Evolutionary conservation across 495 filamentous ascomycete species (phyloP).

Genomic region (Aspergillus incahuasiensis): DNA sequence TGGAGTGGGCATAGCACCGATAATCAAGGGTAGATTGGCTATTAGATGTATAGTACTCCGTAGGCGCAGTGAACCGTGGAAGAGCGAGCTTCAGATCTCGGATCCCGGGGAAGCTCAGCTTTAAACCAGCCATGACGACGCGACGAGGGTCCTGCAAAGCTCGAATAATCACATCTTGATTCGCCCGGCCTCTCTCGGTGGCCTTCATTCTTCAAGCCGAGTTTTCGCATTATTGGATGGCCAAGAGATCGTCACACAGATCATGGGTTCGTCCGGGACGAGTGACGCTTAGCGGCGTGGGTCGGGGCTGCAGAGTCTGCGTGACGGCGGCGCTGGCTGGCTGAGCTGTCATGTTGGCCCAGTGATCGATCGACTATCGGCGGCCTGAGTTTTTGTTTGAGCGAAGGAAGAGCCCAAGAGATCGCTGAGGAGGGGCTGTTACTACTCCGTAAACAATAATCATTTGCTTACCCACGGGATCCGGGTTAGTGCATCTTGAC

Average conservation of each 20-base stretch:
- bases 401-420: too few species aligned
- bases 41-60: not conserved
- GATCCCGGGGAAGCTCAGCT: not conserved
- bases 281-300: slow-evolving; percentile 2
- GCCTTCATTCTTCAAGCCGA: not conserved
- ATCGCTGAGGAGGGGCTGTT: not conserved
- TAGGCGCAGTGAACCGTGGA: not conserved
- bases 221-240: not conserved
- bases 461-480: too few species aligned
- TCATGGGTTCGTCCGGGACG: slow-evolving; percentile 22
- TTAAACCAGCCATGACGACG: slow-evolving; percentile 10
- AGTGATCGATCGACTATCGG: not conserved
- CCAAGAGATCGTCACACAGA: slow-evolving; percentile 23
- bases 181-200: slow-evolving; percentile 5
- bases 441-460: too few species aligned
- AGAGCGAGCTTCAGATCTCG: not conserved
- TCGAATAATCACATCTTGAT: not conserved
- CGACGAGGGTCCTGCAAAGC: not conserved
- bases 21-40: not conserved
- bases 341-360: not conserved
- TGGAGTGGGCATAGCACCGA: slow-evolving; percentile 40
- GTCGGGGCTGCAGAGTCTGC: not conserved
- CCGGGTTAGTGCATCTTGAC: too few species aligned
- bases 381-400: too few species aligned
- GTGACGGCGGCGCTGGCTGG: not conserved